Evolutionary conservation across 2,329 filamentous ascomycete genomes (phyloP).

Genomic region (Knufia petricola): DNA sequence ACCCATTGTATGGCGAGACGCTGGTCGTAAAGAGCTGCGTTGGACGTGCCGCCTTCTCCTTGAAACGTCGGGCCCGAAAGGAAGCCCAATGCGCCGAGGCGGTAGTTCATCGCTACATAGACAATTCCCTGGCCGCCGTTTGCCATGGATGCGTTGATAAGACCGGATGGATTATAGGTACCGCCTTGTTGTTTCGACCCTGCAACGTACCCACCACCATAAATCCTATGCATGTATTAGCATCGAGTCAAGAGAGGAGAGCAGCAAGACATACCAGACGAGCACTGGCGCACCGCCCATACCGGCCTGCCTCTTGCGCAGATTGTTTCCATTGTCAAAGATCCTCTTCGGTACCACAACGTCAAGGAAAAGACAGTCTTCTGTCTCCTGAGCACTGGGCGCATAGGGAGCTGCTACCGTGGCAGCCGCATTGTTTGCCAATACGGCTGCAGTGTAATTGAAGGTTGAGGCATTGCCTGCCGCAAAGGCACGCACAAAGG

Average conservation of each 20-base stretch:
- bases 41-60: slow-evolving; percentile 34
- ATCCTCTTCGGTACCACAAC: slow-evolving; percentile 28
- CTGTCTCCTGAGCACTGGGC: slow-evolving; percentile 28
- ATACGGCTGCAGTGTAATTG: slow-evolving; percentile 26
- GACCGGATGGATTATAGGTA: slow-evolving; percentile 29
- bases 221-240: slow-evolving; percentile 28
- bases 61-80: slow-evolving; percentile 37
- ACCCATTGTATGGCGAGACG: slow-evolving; percentile 47
- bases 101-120: slow-evolving; percentile 41
- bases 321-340: slow-evolving; percentile 26
- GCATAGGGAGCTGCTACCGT: slow-evolving; percentile 24
- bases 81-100: slow-evolving; percentile 42
- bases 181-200: slow-evolving; percentile 30
- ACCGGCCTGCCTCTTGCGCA: slow-evolving; percentile 28
- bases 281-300: slow-evolving; percentile 29
- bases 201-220: slow-evolving; percentile 39
- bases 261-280: slow-evolving; percentile 28
- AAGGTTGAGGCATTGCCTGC: slow-evolving; percentile 18
- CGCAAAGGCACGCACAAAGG: slow-evolving; percentile 28
- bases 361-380: slow-evolving; percentile 33
- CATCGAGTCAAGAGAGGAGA: background rate
- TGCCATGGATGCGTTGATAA: slow-evolving; percentile 35
- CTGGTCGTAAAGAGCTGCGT: slow-evolving; percentile 46
- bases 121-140: slow-evolving; percentile 33
- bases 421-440: slow-evolving; percentile 12